Evolutionary conservation across 2,329 filamentous ascomycete species (phyloP), one percentile per base, ranked within the genome.

Genomic region (Beauveria asiatica): DNA sequence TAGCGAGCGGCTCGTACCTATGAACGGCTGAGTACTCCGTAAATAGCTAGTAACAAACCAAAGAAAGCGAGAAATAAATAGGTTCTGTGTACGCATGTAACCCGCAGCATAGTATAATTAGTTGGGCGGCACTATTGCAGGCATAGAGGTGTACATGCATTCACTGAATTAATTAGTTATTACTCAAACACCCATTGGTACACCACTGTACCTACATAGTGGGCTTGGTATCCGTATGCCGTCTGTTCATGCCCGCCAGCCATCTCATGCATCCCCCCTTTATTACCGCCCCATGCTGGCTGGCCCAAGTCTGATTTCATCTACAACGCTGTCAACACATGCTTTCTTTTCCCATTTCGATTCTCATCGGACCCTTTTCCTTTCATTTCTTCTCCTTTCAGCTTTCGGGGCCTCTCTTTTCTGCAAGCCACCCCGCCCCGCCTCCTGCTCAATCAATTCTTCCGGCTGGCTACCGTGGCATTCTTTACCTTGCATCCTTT

Each of bases 371-470:
- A 11, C 54, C 44, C 56, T 25, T 45, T 46, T 37, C 52, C 57
- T 23, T 39, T 21, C 17, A 23, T 53, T 39, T 50, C 44, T 60
- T 49, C 49, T 53, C 54, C 49, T 57, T 49, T 48, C 25, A 58
- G 46, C 45, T 37, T 58, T 44, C 23, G 41, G 56, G 37, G 46
- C 23, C 37, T 37, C 33, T 37, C 33, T 41, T 25, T 51, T 37
- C 57, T 60, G 57, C 57, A 60, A 60, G 57, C 57, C 57, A 60
- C 57, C 33, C 41, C 23, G 54, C 41, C 25, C 44, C 41, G 44
- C 54, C 44, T 57, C 44, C 13, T n/a, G 37, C 49, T 49, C 57
- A 52, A 16, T 41, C 46, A 46, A 27, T 27, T 25, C 21, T 13
- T 25, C 25, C 41, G 57, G 49, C 42, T 42, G 55, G 45, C 45